Evolutionary conservation across 2,329 filamentous ascomycete genomes (phyloP).

Genomic region (Diaporthe citri): DNA sequence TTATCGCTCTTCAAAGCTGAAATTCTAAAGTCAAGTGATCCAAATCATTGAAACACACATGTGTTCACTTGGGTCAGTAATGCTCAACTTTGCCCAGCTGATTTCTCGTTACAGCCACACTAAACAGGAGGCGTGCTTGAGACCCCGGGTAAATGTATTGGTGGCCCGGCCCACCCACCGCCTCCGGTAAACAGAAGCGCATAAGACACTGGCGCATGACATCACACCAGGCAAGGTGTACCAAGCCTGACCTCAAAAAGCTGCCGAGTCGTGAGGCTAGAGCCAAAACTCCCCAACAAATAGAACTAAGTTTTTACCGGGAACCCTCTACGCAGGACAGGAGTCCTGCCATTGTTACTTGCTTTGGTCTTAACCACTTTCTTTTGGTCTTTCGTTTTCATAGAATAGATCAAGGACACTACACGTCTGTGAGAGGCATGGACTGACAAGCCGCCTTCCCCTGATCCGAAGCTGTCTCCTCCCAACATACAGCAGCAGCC

Average conservation of each 20-base stretch:
- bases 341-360: background rate
- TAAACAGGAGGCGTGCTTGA: background rate
- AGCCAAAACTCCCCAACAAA: conserved; percentile 3
- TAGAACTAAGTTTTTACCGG: background rate
- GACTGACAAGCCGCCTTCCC: conserved; percentile 3
- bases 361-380: background rate
- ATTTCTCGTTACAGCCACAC: background rate
- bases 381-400: background rate
- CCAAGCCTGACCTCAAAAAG: conserved; percentile 28
- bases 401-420: background rate
- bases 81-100: conserved; percentile 16
- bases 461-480: background rate
- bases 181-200: background rate
- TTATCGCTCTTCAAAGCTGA: background rate
- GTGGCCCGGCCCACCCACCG: background rate
- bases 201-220: conserved; percentile 27
- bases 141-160: background rate
- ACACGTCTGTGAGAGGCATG: conserved; percentile 31
- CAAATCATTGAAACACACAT: background rate
- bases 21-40: background rate
- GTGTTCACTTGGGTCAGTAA: background rate
- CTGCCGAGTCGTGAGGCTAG: conserved; percentile 9
- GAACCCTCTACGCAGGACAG: background rate
- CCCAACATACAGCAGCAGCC: background rate
- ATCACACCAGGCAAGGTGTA: conserved; percentile 15